A percentile compares a stretch with the other conserved stretches of the same genome.
These are phyloP conservation scores for Gremmenia infestans DNA, from an alignment of 2,329 filamentous ascomycete genomes.

Conservation along the genomic window DNA sequence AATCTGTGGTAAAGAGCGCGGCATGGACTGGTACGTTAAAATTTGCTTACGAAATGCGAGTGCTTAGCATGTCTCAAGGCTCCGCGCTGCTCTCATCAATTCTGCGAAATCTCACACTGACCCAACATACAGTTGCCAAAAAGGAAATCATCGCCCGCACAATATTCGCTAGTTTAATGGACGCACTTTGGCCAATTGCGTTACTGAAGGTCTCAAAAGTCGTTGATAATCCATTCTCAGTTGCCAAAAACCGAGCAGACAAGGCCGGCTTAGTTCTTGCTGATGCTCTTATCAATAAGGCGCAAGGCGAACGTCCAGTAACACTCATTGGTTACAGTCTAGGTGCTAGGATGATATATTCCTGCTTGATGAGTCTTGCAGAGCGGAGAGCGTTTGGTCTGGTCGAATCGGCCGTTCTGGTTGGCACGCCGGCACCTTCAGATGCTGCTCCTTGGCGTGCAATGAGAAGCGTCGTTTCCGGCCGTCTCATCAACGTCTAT, in stretches of 20 bases:
- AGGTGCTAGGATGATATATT: slow-evolving; percentile 76
- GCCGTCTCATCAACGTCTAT: slow-evolving; percentile 82
- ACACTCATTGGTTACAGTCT: slow-evolving; percentile 78
- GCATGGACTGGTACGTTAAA: slow-evolving; percentile 56
- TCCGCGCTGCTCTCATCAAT: too few species aligned
- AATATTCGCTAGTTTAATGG: slow-evolving; percentile 60
- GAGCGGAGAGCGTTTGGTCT: slow-evolving; percentile 77
- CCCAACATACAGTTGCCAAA: slow-evolving; percentile 47
- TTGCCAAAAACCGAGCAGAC: slow-evolving; percentile 70
- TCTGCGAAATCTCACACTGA: too few species aligned
- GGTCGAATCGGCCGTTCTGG: slow-evolving; percentile 75
- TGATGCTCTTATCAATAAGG: slow-evolving; percentile 74
- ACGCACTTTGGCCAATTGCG: slow-evolving; percentile 65
- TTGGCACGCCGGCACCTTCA: slow-evolving; percentile 75
- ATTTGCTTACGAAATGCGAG: too few species aligned
- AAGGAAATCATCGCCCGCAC: slow-evolving; percentile 58
- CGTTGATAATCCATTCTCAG: slow-evolving; percentile 77
- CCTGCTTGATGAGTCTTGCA: slow-evolving; percentile 71
- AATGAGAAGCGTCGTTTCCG: slow-evolving; percentile 72
- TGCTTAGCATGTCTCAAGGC: too few species aligned
- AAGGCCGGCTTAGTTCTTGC: slow-evolving; percentile 77
- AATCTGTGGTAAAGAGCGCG: slow-evolving; percentile 69
- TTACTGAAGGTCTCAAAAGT: slow-evolving; percentile 61
- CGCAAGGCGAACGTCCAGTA: slow-evolving; percentile 76
- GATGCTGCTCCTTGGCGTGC: slow-evolving; percentile 68